Evolutionary conservation across 2,329 filamentous ascomycete species (phyloP), one percentile per base, ranked within the genome.

Genomic region (Penicillium palitans): DNA sequence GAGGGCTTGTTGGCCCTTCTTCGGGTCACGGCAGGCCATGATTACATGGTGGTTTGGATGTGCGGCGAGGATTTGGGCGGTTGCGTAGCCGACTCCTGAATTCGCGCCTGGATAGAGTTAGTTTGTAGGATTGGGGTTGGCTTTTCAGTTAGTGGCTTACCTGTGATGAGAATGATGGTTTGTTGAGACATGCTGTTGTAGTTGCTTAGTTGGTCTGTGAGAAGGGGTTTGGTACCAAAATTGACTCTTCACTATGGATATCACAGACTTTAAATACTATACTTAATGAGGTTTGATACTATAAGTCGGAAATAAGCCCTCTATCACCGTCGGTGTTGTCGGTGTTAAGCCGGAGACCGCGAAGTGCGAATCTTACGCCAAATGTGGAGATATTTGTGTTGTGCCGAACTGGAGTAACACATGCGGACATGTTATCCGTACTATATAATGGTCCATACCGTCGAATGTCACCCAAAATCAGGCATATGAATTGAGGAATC

Each of bases 21-120:
- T 2, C 2, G n/a, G 29, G 39, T 61, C 44, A 2, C 61, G 61
- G 6, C 59, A 62, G 37, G 51, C 60, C 49, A 65, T 55, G 24
- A 65, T 62, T 10, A 65, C 52, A 55, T 65, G 63, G 53, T 63
- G 55, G 29, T 58, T 52, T 19, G 61, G 58, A 10, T 61, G 41
- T 5, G 49, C 46, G 31, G 42, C 47, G 33, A 67, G 59, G n/a
- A 52, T 29, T 52, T 59, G 58, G 6, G 58, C 35, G 21, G 61
- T 66, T 40, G 61, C 63, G 39, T 63, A 67, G 21, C 65, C 61
- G 42, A 67, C 48, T 10, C 65, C 63, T 33, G 65, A 63, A 21
- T 66, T 66, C 27, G 63, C 64, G 5, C 65, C 65, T 66, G 17
- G 29, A 21, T n/a, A 4, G 12, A 40, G 49, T 59, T 21, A 58